Evolutionary conservation across 2,329 filamentous ascomycete species (phyloP).

Genomic region (Mariannaea sp.): DNA sequence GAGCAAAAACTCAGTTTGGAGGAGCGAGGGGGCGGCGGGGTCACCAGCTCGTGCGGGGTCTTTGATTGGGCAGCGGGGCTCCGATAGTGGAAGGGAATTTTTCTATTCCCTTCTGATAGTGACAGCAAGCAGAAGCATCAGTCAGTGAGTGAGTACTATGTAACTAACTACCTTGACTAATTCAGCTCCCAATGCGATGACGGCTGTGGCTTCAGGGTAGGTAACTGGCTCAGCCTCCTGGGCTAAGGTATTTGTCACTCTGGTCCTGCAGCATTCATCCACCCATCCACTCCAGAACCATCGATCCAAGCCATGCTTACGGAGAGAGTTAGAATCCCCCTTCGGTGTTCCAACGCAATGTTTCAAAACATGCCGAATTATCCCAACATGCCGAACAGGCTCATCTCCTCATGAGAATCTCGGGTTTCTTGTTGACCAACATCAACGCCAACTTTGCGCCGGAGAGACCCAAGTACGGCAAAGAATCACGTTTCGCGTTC

Average conservation of each 20-base stretch:
- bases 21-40: conserved; percentile 20
- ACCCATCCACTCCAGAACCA: too few relatives aligned
- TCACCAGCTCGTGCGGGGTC: conserved; percentile 34
- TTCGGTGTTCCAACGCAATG: background rate
- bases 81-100: conserved; percentile 24
- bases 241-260: too few relatives aligned
- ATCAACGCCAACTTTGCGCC: background rate
- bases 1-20: background rate
- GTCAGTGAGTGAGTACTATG: too few relatives aligned
- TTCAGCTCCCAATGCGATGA: too few relatives aligned
- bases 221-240: background rate
- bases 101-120: too few relatives aligned
- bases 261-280: too few relatives aligned
- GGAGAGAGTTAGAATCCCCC: conserved; percentile 95
- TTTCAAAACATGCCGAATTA: background rate
- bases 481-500: background rate
- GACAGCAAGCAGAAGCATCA: too few relatives aligned
- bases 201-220: too few relatives aligned
- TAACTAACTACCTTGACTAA: background rate
- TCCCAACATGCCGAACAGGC: background rate
- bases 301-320: too few relatives aligned
- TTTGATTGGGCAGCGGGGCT: conserved; percentile 28
- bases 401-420: background rate
- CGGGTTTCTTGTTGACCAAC: background rate
- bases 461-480: background rate